These are phyloP conservation scores for Alternaria sp. DNA, from an alignment of 2,329 filamentous ascomycete genomes.

Conservation along the genomic window DNA sequence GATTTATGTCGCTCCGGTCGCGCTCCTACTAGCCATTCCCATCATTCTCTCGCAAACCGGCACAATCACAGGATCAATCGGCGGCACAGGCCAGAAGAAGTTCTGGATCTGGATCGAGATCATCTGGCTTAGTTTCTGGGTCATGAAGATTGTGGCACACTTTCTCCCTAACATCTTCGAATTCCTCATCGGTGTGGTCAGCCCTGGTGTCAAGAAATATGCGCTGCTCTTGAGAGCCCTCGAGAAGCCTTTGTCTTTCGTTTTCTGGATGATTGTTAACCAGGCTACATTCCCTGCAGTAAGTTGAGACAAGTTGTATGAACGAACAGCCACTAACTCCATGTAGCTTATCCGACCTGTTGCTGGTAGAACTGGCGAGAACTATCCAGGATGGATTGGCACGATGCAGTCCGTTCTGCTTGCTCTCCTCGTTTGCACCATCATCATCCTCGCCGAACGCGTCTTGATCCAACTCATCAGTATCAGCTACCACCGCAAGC, in stretches of 20 bases:
- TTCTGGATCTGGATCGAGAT: constrained; percentile 72
- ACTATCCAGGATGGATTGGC: constrained; percentile 55
- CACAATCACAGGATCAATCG: constrained; percentile 53
- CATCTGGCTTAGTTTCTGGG: constrained; percentile 69
- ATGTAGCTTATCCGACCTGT: constrained; percentile 22
- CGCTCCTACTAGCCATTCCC: constrained; percentile 64
- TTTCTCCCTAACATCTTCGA: constrained; percentile 67
- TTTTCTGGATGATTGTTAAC: constrained; percentile 66
- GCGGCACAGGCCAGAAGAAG: constrained; percentile 63
- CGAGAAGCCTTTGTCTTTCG: constrained; percentile 66
- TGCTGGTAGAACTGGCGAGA: constrained; percentile 2
- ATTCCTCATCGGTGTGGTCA: constrained; percentile 67
- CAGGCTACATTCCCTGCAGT: constrained; percentile 64
- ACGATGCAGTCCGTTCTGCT: constrained; percentile 70
- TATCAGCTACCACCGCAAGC: constrained; percentile 84
- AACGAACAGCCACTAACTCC: not conserved
- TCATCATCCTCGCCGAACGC: constrained; percentile 78
- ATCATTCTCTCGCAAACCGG: constrained; percentile 66
- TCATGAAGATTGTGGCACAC: constrained; percentile 65
- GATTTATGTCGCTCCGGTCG: constrained; percentile 66
- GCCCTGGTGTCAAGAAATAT: constrained; percentile 69
- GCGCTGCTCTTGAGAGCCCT: constrained; percentile 63
- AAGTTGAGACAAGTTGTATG: not conserved
- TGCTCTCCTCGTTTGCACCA: constrained; percentile 70
- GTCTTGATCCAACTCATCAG: constrained; percentile 81